Evolutionary conservation across 192 early-diverging fungal genomes (phyloP), one percentile per base, ranked within the genome.

Genomic region (Backusella psychrophila): DNA sequence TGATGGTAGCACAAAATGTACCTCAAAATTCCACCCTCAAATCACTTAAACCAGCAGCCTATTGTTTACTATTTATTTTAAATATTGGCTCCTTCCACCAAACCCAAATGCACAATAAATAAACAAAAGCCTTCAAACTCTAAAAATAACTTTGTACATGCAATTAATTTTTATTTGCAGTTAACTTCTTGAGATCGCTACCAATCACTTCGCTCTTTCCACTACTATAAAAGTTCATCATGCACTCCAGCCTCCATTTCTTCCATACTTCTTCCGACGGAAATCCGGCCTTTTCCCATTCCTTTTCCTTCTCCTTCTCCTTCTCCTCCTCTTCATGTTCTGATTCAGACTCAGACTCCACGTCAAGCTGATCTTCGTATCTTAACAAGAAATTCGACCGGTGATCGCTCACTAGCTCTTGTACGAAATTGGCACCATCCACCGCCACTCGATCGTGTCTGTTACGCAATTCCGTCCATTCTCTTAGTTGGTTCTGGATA

Each of bases 161-260:
- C 56, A 11, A 11, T 63, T 63, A 63, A 63, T 63, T 63, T 71
- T 71, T 71, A 41, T 71, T 46, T 49, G 49, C 75, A 59, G 73
- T 46, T 0, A 72, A 53, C 52, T 71, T 81, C 36, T 83, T 83
- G 11, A 83, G 19, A 71, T 83, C 82, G 44, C 78, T 79, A 15
- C 75, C 78, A 35, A 65, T 65, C 6, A 83, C 46, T 29, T 79
- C 77, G 36, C 72, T 73, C 36, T 74, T 73, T 35, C 82, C 82
- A 63, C 71, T 83, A 65, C 82, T 83, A 46, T 76, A 76, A 70
- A 79, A 83, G 8, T 75, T 75, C 68, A 79, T 75, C 82, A 83
- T 83, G 44, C 82, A 79, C 59, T 83, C 82, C 9, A 83, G 38
- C 29, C 77, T 75, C 66, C 72, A 83, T 23, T 74, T 72, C 23